Base-by-base conservation (phyloP, 345 rosid genomes). In the Xanthoceras sorbifolium region DNA sequence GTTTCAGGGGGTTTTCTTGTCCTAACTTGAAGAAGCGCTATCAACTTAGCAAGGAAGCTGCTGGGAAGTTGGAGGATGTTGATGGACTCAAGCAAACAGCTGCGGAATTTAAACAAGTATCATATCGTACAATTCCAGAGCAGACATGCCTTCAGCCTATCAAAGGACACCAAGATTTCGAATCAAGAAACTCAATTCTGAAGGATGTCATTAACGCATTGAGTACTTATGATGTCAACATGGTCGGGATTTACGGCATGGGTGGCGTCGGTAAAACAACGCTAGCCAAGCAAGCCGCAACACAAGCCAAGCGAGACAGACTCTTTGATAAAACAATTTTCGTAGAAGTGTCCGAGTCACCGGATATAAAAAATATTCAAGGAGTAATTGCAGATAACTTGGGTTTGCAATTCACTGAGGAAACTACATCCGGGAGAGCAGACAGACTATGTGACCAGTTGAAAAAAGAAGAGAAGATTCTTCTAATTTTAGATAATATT, bases 401-500 rank as follows among this genome's bases (percentile, higher is more conserved):
- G 42, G 77, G 74, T 14, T n/a, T 77, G 7, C 2, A 77, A 50
- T 50, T 71, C 17, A 31, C 6, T 4, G 74, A 57, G 15, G 54
- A 28, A 5, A 68, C 67, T 60, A 1, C 1, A 36, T 29, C 10
- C 4, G 68, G 61, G 7, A 67, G 68, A 29, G 73, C 74, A 40
- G 9, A 3, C 42, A 48, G n/a, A n/a, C 57, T 76, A 11, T 64
- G 42, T 9, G 44, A 31, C 22, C 75, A 74, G 36, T 26, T 79
- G 38, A 73, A 57, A 44, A 40, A 79, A 22, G 73, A 55, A 25
- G 44, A 66, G 26, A 79, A 67, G 42, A 29, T 72, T 42, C 85
- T 84, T 5, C 3, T 84, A 6, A 42, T 84, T 64, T 67, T 84
- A 0, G 83, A 84, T 54, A 73, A 84, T 70, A 1, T 82, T 3